Conservation (phyloP, 1,284 basidiomycete species). For the Phaffia rhodozyma region DNA sequence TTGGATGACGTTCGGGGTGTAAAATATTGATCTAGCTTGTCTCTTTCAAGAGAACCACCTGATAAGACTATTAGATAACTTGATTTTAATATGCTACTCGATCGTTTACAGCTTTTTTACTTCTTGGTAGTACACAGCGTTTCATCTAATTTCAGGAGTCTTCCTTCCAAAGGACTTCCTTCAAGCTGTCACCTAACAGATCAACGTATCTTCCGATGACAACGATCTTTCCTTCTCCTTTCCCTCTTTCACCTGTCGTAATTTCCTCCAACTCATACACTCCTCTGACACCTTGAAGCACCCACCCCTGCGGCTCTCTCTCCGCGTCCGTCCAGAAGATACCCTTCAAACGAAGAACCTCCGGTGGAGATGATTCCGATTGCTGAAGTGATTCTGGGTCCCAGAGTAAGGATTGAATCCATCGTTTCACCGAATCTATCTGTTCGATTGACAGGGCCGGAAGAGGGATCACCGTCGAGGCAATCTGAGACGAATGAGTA, state of each 20-base stretch:
- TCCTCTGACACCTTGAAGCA: slow-evolving; percentile 15
- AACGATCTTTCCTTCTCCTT: slow-evolving; percentile 8
- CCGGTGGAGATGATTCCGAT: neutral
- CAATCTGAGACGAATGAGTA: slow-evolving; percentile 43
- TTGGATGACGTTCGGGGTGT: slow-evolving; percentile 9
- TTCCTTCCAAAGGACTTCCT: too few species aligned
- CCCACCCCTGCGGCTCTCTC: slow-evolving; percentile 6
- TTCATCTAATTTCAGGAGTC: too few species aligned
- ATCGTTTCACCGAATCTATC: neutral
- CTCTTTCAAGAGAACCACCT: too few species aligned
- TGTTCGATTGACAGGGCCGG: slow-evolving; percentile 41
- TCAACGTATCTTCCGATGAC: slow-evolving; percentile 7
- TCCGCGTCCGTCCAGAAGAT: slow-evolving; percentile 9
- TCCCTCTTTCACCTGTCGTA: neutral
- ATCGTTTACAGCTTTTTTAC: too few species aligned
- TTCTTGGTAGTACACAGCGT: too few species aligned
- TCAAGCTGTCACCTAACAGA: neutral
- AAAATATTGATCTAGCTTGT: too few species aligned
- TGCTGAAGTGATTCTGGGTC: neutral
- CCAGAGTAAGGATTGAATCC: slow-evolving; percentile 16
- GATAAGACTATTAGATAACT: too few species aligned
- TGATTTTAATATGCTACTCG: too few species aligned
- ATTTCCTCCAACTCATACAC: slow-evolving; percentile 18
- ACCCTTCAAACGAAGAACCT: slow-evolving; percentile 15
- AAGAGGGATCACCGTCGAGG: slow-evolving; percentile 49